Percentiles rank a stretch among this genome's conserved stretches.
Conservation (phyloP, 129 eudicot species). For the Kitagawia praeruptora region DNA sequence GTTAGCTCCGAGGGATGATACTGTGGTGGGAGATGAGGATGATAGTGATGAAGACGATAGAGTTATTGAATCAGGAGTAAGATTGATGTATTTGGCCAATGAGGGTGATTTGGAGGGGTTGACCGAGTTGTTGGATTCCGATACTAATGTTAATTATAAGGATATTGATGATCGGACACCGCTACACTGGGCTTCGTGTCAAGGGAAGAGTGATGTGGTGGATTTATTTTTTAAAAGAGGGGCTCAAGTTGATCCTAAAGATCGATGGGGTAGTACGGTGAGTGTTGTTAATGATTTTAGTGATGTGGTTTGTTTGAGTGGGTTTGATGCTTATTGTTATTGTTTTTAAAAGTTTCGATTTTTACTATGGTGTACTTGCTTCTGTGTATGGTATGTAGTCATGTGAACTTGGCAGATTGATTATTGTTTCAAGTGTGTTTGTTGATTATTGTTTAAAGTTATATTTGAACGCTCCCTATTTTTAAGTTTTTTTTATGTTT, state of each 20-base stretch:
- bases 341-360: neutral
- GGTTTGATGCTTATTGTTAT: neutral
- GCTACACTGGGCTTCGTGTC: slow-evolving; percentile 80
- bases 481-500: too few species aligned
- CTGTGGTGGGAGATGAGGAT: neutral
- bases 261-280: slow-evolving; percentile 99
- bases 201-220: slow-evolving; percentile 70
- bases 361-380: neutral
- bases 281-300: too few species aligned
- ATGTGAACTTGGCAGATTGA: neutral
- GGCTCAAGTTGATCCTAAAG: slow-evolving; percentile 74
- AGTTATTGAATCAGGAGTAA: slow-evolving; percentile 59
- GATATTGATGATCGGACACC: slow-evolving; percentile 89
- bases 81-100: slow-evolving; percentile 62
- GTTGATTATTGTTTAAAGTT: neutral
- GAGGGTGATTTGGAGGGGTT: slow-evolving; percentile 84
- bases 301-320: neutral
- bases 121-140: slow-evolving; percentile 58
- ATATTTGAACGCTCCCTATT: neutral
- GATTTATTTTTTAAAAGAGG: slow-evolving; percentile 47
- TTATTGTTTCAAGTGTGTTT: neutral
- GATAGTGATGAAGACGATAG: slow-evolving; percentile 19
- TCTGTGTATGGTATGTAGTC: neutral
- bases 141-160: slow-evolving; percentile 58
- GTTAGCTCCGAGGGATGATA: slow-evolving; percentile 4